Conservation (phyloP, 345 rosid species). For the Gossypium longicalyx region DNA sequence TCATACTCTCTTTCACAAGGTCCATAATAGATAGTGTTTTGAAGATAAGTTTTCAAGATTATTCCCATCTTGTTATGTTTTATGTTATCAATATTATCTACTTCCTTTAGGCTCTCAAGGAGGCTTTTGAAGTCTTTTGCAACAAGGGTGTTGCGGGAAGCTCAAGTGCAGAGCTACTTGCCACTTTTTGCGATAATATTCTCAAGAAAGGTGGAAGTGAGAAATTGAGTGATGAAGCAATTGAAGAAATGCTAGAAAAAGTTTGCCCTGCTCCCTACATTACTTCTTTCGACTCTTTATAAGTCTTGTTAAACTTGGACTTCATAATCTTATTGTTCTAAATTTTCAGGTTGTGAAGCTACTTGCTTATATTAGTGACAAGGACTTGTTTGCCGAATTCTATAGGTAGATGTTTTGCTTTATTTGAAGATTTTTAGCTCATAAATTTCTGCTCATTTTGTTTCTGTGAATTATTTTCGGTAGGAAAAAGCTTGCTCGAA, state of each 20-base stretch:
- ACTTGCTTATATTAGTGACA: slow-evolving; percentile 68
- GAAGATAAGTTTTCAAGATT: not conserved
- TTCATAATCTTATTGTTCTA: not conserved
- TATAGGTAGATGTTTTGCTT: slow-evolving; percentile 35
- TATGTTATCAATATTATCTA: slow-evolving; percentile 1
- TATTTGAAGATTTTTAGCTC: not conserved
- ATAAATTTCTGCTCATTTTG: not conserved
- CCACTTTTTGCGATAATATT: slow-evolving; percentile 62
- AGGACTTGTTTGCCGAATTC: slow-evolving; percentile 70
- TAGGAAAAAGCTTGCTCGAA: slow-evolving; percentile 67
- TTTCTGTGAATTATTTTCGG: not conserved
- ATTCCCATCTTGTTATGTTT: not conserved
- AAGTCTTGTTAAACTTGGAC: not conserved
- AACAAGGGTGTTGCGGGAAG: slow-evolving; percentile 63
- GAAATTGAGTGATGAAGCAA: slow-evolving; percentile 69
- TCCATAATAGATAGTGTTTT: slow-evolving; percentile 18
- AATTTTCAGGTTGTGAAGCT: slow-evolving; percentile 35
- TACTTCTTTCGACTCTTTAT: not conserved
- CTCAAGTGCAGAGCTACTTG: slow-evolving; percentile 61
- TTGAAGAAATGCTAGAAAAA: slow-evolving; percentile 70
- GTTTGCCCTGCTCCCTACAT: slow-evolving; percentile 19
- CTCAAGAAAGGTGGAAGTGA: slow-evolving; percentile 73
- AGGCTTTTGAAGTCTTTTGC: slow-evolving; percentile 69
- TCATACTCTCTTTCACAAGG: slow-evolving; percentile 70
- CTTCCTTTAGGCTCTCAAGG: slow-evolving; percentile 53